A percentile compares a stretch with the other conserved stretches of the same genome.
Evolutionary conservation across 805 yeast genomes (phyloP).

Genomic region (Candida nemodendra): DNA sequence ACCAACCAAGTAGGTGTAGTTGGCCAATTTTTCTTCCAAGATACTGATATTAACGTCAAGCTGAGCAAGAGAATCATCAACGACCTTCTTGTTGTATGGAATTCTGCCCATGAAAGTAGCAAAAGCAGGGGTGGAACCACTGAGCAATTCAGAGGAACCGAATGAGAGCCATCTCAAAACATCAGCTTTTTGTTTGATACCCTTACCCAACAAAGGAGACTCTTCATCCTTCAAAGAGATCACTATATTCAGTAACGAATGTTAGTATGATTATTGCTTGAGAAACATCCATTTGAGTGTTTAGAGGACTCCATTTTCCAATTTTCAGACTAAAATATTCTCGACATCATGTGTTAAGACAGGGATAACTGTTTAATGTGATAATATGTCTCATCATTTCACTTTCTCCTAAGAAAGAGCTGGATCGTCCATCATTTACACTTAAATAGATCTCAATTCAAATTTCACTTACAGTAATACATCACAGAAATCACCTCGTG

Average conservation of each 20-base stretch:
- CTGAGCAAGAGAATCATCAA: constrained; percentile 32
- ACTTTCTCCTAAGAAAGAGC: constrained; percentile 8
- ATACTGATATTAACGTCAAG: constrained; percentile 40
- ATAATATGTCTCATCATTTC: constrained; percentile 56
- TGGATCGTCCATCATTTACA: too few relatives aligned
- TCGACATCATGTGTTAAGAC: constrained; percentile 80
- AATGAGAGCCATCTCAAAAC: constrained; percentile 78
- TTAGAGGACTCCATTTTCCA: not conserved
- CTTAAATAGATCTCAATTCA: too few relatives aligned
- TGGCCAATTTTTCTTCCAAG: constrained; percentile 54
- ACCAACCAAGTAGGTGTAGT: constrained; percentile 47
- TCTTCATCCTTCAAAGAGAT: constrained; percentile 43
- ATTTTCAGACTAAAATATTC: constrained; percentile 52
- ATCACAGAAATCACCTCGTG: constrained; percentile 66
- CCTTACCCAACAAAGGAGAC: constrained; percentile 57
- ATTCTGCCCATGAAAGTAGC: constrained; percentile 57
- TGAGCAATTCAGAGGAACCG: constrained; percentile 64
- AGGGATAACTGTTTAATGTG: constrained; percentile 74
- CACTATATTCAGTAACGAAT: constrained; percentile 35
- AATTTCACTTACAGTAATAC: constrained; percentile 44
- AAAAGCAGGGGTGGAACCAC: constrained; percentile 48
- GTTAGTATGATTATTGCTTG: constrained; percentile 17
- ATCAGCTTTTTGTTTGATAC: constrained; percentile 58
- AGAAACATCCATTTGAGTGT: not conserved
- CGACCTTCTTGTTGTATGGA: constrained; percentile 75